Evolutionary conservation across 129 eudicot genomes (phyloP).

Genomic region (Helianthus tuberosus): DNA sequence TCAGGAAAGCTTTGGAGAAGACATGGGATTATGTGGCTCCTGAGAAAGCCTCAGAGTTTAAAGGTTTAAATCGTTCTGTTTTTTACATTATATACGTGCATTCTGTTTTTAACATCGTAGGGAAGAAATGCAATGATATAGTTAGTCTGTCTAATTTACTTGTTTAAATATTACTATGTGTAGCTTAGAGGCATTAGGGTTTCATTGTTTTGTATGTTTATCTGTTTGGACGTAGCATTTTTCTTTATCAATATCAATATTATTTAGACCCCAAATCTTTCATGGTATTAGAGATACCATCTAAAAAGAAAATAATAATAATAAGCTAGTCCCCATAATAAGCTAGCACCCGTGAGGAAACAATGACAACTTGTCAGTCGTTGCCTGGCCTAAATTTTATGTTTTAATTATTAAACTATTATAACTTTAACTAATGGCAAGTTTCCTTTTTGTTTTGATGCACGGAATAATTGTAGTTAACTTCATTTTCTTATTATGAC

Average conservation of each 20-base stretch:
- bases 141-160: background rate
- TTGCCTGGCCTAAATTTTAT: background rate
- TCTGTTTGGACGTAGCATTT: background rate
- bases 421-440: background rate
- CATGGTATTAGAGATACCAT: conserved; percentile 1
- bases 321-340: background rate
- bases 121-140: background rate
- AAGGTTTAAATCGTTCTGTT: conserved; percentile 52
- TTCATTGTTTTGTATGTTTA: conserved; percentile 2
- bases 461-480: background rate
- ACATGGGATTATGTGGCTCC: conserved; percentile 93
- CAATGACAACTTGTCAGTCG: background rate
- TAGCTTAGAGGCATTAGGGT: conserved; percentile 13
- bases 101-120: conserved; percentile 13
- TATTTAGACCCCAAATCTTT: conserved; percentile 5
- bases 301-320: background rate
- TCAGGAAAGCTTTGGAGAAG: conserved; percentile 93
- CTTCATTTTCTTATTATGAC: conserved; percentile 15
- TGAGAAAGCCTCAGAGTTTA: conserved; percentile 86
- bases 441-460: conserved; percentile 3
- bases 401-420: background rate
- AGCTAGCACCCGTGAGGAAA: conserved; percentile 1
- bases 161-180: conserved; percentile 1
- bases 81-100: background rate
- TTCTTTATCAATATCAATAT: background rate